Percentiles rank a stretch among this genome's conserved stretches.
These are phyloP conservation scores for Colletotrichum eleusines DNA, from an alignment of 2,329 filamentous ascomycete species.

Conservation along the genomic window DNA sequence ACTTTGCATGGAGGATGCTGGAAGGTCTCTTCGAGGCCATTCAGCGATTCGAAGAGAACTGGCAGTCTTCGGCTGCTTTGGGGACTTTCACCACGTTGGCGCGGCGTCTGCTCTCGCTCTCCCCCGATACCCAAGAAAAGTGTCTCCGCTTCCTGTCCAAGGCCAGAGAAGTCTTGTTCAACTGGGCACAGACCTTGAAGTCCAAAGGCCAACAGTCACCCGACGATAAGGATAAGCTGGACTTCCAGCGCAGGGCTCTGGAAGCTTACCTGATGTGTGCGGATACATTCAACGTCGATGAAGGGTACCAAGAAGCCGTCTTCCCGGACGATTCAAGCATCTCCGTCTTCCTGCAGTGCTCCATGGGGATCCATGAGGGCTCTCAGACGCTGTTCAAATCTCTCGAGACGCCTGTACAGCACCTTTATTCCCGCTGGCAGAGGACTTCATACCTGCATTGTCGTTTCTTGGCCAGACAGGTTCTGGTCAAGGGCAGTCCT, in stretches of 20 bases:
- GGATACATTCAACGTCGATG: slow-evolving; percentile 59
- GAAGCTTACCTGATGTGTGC: slow-evolving; percentile 58
- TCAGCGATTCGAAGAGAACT: slow-evolving; percentile 59
- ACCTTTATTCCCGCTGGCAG: slow-evolving; percentile 18
- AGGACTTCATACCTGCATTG: background rate
- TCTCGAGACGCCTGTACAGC: background rate
- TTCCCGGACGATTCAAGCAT: slow-evolving; percentile 44
- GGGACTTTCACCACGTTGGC: slow-evolving; percentile 55
- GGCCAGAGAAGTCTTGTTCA: slow-evolving; percentile 50
- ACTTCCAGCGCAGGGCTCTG: slow-evolving; percentile 50
- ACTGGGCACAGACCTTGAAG: slow-evolving; percentile 55
- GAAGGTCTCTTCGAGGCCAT: slow-evolving; percentile 48
- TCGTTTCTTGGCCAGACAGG: background rate
- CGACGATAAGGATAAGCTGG: slow-evolving; percentile 46
- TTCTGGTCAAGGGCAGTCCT: background rate
- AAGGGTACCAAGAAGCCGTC: slow-evolving; percentile 43
- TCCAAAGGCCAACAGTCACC: slow-evolving; percentile 44
- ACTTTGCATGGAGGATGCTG: slow-evolving; percentile 47
- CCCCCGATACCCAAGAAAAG: slow-evolving; percentile 42
- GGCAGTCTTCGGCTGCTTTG: slow-evolving; percentile 60
- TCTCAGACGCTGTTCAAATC: background rate
- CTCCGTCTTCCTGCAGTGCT: slow-evolving; percentile 53
- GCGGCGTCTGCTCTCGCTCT: slow-evolving; percentile 58
- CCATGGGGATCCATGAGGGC: slow-evolving; percentile 52
- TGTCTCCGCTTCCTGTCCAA: slow-evolving; percentile 50